phyloP scores from a whole-genome alignment of 1,284 basidiomycete genomes.

The Melampsora larici-populina region DNA sequence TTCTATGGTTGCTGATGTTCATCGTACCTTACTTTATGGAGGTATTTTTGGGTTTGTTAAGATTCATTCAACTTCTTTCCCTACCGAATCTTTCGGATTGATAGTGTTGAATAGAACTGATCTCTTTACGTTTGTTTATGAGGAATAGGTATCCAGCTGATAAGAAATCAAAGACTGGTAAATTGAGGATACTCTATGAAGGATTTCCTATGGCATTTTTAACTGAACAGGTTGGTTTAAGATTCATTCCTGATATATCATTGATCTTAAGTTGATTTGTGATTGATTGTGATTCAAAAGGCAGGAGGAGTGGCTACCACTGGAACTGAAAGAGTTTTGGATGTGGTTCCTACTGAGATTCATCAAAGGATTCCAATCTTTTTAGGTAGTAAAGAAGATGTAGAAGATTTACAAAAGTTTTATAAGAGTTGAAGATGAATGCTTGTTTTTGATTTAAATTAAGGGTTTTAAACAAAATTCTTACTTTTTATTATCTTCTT shows the following conservation, averaged over 20 bases:
- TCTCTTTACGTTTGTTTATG: no score
- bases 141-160: conserved; percentile 73
- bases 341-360: conserved; percentile 81
- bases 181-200: conserved; percentile 92
- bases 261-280: conserved; percentile 30
- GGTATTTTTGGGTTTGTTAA: conserved; percentile 76
- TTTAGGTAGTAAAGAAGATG: conserved; percentile 90
- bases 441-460: no score
- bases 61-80: background rate
- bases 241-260: conserved; percentile 25
- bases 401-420: conserved; percentile 80
- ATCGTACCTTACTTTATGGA: conserved; percentile 92
- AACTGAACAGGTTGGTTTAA: conserved; percentile 74
- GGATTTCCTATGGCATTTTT: conserved; percentile 99
- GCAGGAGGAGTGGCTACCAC: conserved; percentile 96
- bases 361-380: conserved; percentile 93
- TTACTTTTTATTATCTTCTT: no score
- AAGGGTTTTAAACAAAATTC: no score
- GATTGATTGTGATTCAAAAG: conserved; percentile 55
- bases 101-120: background rate
- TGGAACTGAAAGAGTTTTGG: conserved; percentile 83
- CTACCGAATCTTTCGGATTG: background rate
- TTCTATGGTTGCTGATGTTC: conserved; percentile 98
- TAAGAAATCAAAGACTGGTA: conserved; percentile 95
- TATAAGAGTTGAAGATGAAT: conserved; percentile 59